Evolutionary conservation across 176 grass and related monocot species (phyloP), one percentile per base, ranked within the genome.

Genomic region (Pharus latifolius): DNA sequence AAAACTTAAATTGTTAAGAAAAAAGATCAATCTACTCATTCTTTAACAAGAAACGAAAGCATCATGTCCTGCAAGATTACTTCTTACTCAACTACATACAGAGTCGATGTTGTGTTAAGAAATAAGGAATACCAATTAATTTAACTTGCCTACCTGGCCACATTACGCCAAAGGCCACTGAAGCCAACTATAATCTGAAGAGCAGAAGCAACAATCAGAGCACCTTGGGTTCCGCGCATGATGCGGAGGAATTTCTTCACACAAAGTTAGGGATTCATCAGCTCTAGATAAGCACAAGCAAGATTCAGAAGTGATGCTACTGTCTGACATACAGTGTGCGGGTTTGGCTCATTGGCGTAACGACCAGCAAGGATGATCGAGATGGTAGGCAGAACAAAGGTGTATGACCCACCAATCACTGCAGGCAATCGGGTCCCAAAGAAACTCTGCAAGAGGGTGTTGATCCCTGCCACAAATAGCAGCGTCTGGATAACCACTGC

Each of bases 131-230:
- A 73, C 60, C 17, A 3, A 68, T 27, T 14, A 63, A 43, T 70
- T 57, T 12, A 35, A 27, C 28, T 76, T 38, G 63, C 83, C 11
- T 73, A 98, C 95, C 96, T 88, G 13, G 96, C 86, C 66, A 99
- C 90, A 62, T 95, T 99, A 55, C 90, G 83, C 96, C 96, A 99
- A 72, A 99, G 90, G 49, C 96, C 96, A 75, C 96, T 99, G 64
- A 99, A 99, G 29, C 96, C 96, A 58, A 99, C 76, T 63, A 99
- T 91, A 32, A 99, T 99, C 58, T 99, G 96, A 82, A 99, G 70
- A 8, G 96, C 82, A 24, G 96, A 99, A 75, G 90, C 90, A 72
- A 99, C 90, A 32, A 99, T 99, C 30, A 99, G 60, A 14, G 96
- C 96, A 58, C 96, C 96, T 86, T 99, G 96, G 4, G 96, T 99